These are phyloP conservation scores for Tirmania nivea DNA, from an alignment of 495 filamentous ascomycete genomes.

Conservation along the genomic window DNA sequence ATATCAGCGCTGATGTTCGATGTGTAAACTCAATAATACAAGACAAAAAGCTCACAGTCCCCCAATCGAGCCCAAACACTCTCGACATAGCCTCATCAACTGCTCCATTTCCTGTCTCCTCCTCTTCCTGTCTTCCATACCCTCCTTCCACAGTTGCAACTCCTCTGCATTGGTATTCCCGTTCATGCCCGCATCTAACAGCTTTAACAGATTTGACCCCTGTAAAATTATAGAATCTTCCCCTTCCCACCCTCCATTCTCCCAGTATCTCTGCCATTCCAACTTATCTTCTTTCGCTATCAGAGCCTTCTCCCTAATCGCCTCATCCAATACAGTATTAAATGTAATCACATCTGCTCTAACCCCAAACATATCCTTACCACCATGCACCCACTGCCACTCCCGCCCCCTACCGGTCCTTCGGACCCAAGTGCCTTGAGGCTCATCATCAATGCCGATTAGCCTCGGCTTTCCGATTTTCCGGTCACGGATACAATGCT, in stretches of 20 bases:
- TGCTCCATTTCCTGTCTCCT: not conserved
- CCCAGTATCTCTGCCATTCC: not conserved
- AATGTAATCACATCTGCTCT: conserved; percentile 2
- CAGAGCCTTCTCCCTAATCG: conserved; percentile 3
- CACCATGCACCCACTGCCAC: not conserved
- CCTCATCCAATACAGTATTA: conserved; percentile 8
- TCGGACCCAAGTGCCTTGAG: not conserved
- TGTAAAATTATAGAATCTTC: not conserved
- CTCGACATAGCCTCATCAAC: conserved; percentile 10
- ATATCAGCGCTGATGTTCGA: no score
- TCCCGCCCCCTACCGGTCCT: not conserved
- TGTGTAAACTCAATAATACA: not conserved
- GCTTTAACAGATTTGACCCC: not conserved
- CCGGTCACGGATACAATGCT: conserved; percentile 2
- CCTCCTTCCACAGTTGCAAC: not conserved
- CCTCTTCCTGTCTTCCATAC: not conserved
- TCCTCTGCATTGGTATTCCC: not conserved
- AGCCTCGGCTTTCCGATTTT: not conserved
- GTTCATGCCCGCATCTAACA: not conserved
- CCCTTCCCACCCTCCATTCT: not conserved
- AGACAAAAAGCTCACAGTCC: not conserved
- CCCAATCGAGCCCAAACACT: conserved; percentile 1
- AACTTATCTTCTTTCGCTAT: not conserved
- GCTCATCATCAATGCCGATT: not conserved
- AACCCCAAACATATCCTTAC: not conserved